Percentiles rank a stretch among this genome's conserved stretches.
Evolutionary conservation across 2,329 filamentous ascomycete species (phyloP).

Genomic region (Hypoxylon sp.): DNA sequence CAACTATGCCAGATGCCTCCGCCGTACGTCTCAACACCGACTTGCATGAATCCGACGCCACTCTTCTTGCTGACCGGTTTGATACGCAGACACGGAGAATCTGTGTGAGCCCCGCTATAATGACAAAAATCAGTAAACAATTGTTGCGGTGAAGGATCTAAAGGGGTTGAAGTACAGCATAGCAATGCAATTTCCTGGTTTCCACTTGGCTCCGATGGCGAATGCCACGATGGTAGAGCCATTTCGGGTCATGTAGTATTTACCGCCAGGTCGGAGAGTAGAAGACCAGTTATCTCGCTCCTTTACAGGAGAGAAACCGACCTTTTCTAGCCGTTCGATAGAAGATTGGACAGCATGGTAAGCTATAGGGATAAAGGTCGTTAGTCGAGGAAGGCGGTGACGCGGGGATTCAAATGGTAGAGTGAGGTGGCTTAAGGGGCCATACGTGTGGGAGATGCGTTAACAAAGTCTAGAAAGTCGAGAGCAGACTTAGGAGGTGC

Average conservation of each 20-base stretch:
- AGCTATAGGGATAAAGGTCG: slow-evolving; percentile 61
- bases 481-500: slow-evolving; percentile 67
- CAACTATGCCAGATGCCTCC: slow-evolving; percentile 98
- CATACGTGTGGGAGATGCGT: slow-evolving; percentile 89
- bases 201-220: slow-evolving; percentile 89
- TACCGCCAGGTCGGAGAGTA: slow-evolving; percentile 82
- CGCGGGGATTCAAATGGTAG: slow-evolving; percentile 3
- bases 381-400: slow-evolving; percentile 29
- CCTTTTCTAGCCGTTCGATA: slow-evolving; percentile 77
- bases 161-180: too few species aligned
- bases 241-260: slow-evolving; percentile 96
- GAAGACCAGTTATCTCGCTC: slow-evolving; percentile 91
- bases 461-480: slow-evolving; percentile 93
- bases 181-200: slow-evolving; percentile 85
- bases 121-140: too few species aligned
- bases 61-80: slow-evolving; percentile 95
- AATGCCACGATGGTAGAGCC: slow-evolving; percentile 92
- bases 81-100: slow-evolving; percentile 89
- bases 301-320: slow-evolving; percentile 87
- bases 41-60: slow-evolving; percentile 86
- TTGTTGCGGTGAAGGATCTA: too few species aligned
- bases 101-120: slow-evolving; percentile 97
- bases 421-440: slow-evolving; percentile 17
- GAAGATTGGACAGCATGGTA: slow-evolving; percentile 92
- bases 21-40: slow-evolving; percentile 96